Conservation (phyloP, 768 basidiomycete species). For the Kwoniella sp. region DNA sequence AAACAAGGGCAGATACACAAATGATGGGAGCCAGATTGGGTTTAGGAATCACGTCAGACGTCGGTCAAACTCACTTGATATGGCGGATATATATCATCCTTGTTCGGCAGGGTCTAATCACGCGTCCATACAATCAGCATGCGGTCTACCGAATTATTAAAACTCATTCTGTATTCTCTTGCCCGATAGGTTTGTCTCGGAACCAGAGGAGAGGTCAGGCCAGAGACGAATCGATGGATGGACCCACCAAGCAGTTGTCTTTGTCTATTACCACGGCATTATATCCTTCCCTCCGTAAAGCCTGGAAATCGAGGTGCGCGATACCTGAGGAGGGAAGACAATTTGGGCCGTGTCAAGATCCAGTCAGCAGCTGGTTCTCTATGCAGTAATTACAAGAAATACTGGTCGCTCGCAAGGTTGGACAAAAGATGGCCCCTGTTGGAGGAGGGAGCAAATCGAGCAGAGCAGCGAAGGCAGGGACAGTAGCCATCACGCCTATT, state of each 20-base stretch:
- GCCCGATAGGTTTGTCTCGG: no score
- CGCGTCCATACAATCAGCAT: not conserved
- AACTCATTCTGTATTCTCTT: not conserved
- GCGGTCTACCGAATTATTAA: slow-evolving; percentile 1
- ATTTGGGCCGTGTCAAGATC: not conserved
- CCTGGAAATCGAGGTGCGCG: slow-evolving; percentile 48
- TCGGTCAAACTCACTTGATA: slow-evolving; percentile 64
- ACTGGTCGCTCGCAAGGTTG: no score
- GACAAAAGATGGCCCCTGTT: no score
- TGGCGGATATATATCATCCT: slow-evolving; percentile 75
- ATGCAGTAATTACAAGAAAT: no score
- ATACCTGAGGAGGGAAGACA: slow-evolving; percentile 30
- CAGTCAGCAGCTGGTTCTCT: no score
- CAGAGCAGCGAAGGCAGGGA: not conserved
- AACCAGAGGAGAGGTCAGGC: no score
- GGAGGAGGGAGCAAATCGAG: no score
- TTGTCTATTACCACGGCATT: slow-evolving; percentile 94
- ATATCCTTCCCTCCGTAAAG: slow-evolving; percentile 72
- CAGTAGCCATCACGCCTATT: not conserved
- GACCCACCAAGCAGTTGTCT: slow-evolving; percentile 87
- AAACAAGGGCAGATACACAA: no score
- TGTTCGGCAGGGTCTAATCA: slow-evolving; percentile 74
- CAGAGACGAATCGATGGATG: no score
- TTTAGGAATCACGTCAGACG: no score
- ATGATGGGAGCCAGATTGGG: no score